These are phyloP conservation scores for cucumber (Cucumis sativus) DNA, from an alignment of 306 rosid species.

Conservation along the genomic window Cucumber_9930_V3 NC_026655.2:13822501-13823000, in stretches of 20 bases:
- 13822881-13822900: neutral
- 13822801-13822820: neutral
- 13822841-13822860: constrained; percentile 23
- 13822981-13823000: constrained; percentile 28
- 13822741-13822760: neutral
- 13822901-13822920: neutral
- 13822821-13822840: constrained; percentile 19
- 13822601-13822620: too few relatives aligned
- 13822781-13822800: neutral
- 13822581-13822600: neutral
- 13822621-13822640: too few relatives aligned
- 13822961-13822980: constrained; percentile 7
- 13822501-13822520: neutral
- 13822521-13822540: neutral
- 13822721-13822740: neutral
- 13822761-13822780: neutral
- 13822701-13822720: neutral
- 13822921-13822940: neutral
- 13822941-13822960: neutral
- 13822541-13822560: neutral
- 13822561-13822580: neutral
- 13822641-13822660: neutral
- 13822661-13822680: neutral
- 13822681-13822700: neutral
- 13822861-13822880: neutral